Base-by-base conservation (phyloP, 331 rosid species). In the Cydonia oblonga region DNA sequence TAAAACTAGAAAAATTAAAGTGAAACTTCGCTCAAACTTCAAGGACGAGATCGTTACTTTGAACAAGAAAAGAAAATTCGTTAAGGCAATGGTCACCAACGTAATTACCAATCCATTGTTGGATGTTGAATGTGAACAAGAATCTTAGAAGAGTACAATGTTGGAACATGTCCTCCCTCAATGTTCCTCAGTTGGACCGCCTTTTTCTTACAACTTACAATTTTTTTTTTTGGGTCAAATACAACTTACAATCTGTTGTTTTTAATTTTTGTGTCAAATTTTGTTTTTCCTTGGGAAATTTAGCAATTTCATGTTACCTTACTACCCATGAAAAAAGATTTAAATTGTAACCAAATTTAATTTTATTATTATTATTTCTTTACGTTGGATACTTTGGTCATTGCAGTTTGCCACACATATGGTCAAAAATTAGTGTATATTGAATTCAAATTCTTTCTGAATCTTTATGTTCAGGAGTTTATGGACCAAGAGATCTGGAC, bases 381-480 rank as follows among this genome's bases (percentile, higher is more conserved):
- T 32, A 5, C 28, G 6, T 29, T 2, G 7, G 63, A 23, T 10
- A 49, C 26, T 6, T 28, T 68, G 70, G 11, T 68, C 10, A 26
- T 42, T 61, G n/a, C n/a, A n/a, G n/a, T n/a, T n/a, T n/a, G 62
- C 52, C 20, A 15, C 18, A 25, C 24, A 7, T n/a, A 16, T 38
- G 77, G 85, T 81, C 88, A 78, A 84, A 81, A 75, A 70, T 54
- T 5, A 5, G 6, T 15, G 53, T 46, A 2, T 5, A 5, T 46
- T 2, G 8, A 35, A 35, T 0, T 35, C 4, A 35, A 0, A 2
- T 35, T 12, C 4, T 9, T 1, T 35, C 0, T 35, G 0, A 35
- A 9, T 35, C 9, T 35, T 35, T 35, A 1, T 35, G 12, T 35
- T 35, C 12, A 9, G 13, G 40, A 9, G 4, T 9, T 9, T 35